Percentiles rank a stretch among this genome's conserved stretches.
Evolutionary conservation across 2,329 filamentous ascomycete genomes (phyloP).

Genomic region (Phoma sp.): DNA sequence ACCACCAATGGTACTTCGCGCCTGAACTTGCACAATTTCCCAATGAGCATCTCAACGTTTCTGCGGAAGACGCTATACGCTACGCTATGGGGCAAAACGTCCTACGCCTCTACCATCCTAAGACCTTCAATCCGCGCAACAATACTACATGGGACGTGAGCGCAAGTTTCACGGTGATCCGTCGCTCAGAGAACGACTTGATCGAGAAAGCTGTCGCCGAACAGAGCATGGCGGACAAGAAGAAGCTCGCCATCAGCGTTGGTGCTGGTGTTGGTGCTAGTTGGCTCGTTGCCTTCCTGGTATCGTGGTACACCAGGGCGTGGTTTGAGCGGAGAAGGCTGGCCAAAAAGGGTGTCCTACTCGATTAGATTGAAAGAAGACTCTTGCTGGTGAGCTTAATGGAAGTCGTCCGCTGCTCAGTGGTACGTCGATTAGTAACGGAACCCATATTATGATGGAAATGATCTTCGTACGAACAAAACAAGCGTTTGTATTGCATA

Average conservation of each 20-base stretch:
- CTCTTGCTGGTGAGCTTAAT: not conserved
- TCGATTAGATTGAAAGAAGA: not conserved
- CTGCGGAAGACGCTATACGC: not conserved
- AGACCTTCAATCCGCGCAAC: not conserved
- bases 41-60: not conserved
- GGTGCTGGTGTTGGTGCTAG: not conserved
- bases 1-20: not conserved
- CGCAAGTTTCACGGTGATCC: not conserved
- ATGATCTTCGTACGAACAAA: too few relatives aligned
- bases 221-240: not conserved
- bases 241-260: not conserved
- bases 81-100: conserved; percentile 1
- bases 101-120: conserved; percentile 12
- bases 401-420: too few relatives aligned
- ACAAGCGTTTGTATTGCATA: too few relatives aligned
- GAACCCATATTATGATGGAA: too few relatives aligned
- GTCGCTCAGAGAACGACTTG: not conserved
- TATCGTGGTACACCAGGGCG: not conserved
- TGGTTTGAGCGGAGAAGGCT: conserved; percentile 1
- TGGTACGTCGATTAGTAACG: too few relatives aligned
- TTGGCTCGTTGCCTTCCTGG: not conserved
- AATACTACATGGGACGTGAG: not conserved
- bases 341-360: not conserved
- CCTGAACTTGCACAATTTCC: not conserved
- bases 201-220: not conserved